Percentiles rank a stretch among this genome's conserved stretches.
These are phyloP conservation scores for Rosa multiflora DNA, from an alignment of 306 rosid genomes.

Conservation along the genomic window DNA sequence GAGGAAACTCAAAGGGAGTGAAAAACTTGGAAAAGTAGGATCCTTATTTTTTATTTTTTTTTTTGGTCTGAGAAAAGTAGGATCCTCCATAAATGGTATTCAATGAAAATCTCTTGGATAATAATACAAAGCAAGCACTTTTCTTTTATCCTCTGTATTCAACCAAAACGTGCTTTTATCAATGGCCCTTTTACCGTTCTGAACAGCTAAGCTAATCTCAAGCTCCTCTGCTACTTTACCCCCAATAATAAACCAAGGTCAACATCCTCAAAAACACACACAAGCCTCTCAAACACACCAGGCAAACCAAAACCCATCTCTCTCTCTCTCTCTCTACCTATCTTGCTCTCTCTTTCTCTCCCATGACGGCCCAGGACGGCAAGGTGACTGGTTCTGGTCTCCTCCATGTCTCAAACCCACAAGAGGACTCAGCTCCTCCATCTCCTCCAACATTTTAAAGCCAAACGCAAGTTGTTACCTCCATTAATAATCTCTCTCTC, in stretches of 20 bases:
- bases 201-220: conserved; percentile 2
- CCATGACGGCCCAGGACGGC: conserved; percentile 55
- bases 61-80: neutral
- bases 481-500: conserved; percentile 33
- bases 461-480: conserved; percentile 2
- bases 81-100: conserved; percentile 16
- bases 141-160: conserved; percentile 15
- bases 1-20: neutral
- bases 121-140: conserved; percentile 1
- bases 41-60: too few relatives aligned
- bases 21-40: neutral
- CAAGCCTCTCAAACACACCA: conserved; percentile 31
- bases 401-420: conserved; percentile 7
- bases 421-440: conserved; percentile 23
- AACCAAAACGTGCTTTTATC: conserved; percentile 47
- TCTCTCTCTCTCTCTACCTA: neutral
- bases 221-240: neutral
- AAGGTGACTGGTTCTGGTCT: conserved; percentile 20
- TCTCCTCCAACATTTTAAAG: conserved; percentile 25
- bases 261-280: conserved; percentile 39
- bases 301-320: conserved; percentile 34
- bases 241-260: conserved; percentile 30
- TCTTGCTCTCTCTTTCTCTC: conserved; percentile 5
- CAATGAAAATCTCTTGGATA: neutral
- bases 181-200: conserved; percentile 28